These are phyloP conservation scores for Melampsora americana DNA, from an alignment of 1,284 basidiomycete species.

Conservation along the genomic window DNA sequence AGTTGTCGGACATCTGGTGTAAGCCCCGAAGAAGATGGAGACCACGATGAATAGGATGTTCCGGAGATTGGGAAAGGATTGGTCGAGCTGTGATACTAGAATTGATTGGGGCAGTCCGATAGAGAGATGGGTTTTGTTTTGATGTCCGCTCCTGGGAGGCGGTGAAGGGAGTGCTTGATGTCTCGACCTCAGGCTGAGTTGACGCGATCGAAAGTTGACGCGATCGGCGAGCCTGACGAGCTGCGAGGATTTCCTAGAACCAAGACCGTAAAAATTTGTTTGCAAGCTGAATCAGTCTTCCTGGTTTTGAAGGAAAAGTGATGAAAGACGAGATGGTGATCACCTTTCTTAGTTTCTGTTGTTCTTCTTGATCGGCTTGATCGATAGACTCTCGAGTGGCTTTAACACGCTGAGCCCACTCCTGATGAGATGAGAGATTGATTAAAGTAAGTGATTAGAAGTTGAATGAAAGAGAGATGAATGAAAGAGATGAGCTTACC, in stretches of 20 bases:
- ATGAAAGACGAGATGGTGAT: not conserved
- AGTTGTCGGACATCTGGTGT: constrained; percentile 18
- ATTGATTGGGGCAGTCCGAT: not conserved
- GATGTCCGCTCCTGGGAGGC: not conserved
- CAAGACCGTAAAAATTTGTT: not conserved
- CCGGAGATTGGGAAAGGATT: not conserved
- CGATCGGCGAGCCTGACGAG: not conserved
- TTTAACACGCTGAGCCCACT: not conserved
- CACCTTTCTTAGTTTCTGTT: constrained; percentile 14
- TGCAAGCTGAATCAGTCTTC: not conserved
- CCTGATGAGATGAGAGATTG: not conserved
- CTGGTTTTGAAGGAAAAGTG: not conserved
- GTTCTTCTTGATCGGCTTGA: constrained; percentile 9
- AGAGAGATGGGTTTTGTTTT: not conserved
- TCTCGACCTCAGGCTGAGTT: not conserved
- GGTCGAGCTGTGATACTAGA: not conserved
- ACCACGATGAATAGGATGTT: not conserved
- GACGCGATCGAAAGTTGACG: not conserved
- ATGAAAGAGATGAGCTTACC: not conserved
- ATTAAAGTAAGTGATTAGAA: constrained; percentile 1
- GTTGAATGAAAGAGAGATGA: not conserved
- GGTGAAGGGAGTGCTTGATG: not conserved
- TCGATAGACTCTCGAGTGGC: constrained; percentile 11
- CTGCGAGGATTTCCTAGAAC: not conserved
- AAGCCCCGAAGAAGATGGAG: not conserved